These are phyloP conservation scores for Eragrostis nindensis DNA, from an alignment of 176 grass and related monocot species.

Conservation along the genomic window DNA sequence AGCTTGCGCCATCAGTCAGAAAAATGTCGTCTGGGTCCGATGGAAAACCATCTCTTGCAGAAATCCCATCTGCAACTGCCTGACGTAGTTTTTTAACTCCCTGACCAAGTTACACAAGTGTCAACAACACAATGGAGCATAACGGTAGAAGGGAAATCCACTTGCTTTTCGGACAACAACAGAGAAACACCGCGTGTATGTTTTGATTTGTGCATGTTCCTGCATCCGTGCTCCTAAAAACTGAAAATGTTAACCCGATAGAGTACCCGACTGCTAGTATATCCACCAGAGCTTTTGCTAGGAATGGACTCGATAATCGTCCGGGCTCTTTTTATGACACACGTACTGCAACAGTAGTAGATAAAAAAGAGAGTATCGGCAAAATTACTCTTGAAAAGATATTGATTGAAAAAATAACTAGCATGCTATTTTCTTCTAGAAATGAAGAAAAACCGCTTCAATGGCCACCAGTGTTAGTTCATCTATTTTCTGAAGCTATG, in stretches of 20 bases:
- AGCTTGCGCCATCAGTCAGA: slow-evolving; percentile 70
- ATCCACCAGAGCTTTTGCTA: slow-evolving; percentile 52
- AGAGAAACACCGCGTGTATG: no score
- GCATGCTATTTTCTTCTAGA: no score
- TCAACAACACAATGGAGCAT: background rate
- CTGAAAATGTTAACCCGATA: background rate
- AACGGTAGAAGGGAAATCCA: background rate
- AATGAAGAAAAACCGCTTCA: no score
- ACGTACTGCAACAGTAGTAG: slow-evolving; percentile 50
- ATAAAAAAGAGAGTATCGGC: background rate
- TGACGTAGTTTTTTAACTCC: slow-evolving; percentile 61
- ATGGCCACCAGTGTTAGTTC: no score
- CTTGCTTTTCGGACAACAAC: background rate
- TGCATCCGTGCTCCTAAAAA: no score
- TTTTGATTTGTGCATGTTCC: background rate
- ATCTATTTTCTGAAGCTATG: no score
- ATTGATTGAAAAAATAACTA: no score
- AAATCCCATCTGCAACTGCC: slow-evolving; percentile 62
- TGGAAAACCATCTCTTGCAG: slow-evolving; percentile 69
- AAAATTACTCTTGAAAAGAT: background rate
- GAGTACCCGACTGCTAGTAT: slow-evolving; percentile 62
- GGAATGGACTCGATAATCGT: slow-evolving; percentile 54
- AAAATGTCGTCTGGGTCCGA: slow-evolving; percentile 64
- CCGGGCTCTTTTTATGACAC: slow-evolving; percentile 58
- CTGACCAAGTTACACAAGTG: slow-evolving; percentile 35